phyloP scores from a whole-genome alignment of 192 early-diverging fungal genomes.

The Entomortierella beljakovae region DNA sequence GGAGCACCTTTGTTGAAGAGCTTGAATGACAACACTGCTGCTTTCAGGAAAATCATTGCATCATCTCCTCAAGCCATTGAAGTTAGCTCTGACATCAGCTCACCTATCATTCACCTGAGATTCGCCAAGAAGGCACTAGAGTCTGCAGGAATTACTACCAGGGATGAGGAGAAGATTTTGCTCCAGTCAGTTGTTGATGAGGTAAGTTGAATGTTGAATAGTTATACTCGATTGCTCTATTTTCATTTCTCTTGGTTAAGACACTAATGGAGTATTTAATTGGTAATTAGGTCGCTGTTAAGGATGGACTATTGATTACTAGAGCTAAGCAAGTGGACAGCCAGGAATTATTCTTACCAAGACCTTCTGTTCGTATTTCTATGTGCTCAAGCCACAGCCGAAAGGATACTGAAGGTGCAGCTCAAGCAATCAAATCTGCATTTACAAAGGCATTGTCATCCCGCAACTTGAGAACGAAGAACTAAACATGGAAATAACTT shows the following conservation, averaged over 20 bases:
- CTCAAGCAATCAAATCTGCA: constrained; percentile 79
- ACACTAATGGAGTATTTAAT: too few species aligned
- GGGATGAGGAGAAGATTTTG: constrained; percentile 80
- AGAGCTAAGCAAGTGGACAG: constrained; percentile 87
- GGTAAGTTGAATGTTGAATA: constrained; percentile 26
- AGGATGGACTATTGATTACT: constrained; percentile 87
- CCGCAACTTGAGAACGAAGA: constrained; percentile 23
- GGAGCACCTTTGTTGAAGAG: constrained; percentile 60
- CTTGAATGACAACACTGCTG: constrained; percentile 72
- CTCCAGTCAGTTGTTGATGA: constrained; percentile 88
- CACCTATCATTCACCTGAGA: constrained; percentile 84
- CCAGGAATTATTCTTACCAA: constrained; percentile 82
- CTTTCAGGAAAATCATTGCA: constrained; percentile 69
- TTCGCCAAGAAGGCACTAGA: constrained; percentile 57
- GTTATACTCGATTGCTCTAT: not conserved
- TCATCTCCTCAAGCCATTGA: constrained; percentile 60
- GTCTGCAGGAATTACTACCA: constrained; percentile 30
- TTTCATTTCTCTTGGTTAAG: constrained; percentile 17
- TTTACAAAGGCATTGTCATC: constrained; percentile 65
- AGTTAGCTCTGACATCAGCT: constrained; percentile 60
- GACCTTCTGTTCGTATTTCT: constrained; percentile 87
- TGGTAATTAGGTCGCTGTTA: constrained; percentile 55
- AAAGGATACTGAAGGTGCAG: constrained; percentile 90
- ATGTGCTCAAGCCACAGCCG: constrained; percentile 78
- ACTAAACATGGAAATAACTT: too few species aligned